Evolutionary conservation across 805 yeast genomes (phyloP).

Genomic region (Hyphopichia homilentoma): DNA sequence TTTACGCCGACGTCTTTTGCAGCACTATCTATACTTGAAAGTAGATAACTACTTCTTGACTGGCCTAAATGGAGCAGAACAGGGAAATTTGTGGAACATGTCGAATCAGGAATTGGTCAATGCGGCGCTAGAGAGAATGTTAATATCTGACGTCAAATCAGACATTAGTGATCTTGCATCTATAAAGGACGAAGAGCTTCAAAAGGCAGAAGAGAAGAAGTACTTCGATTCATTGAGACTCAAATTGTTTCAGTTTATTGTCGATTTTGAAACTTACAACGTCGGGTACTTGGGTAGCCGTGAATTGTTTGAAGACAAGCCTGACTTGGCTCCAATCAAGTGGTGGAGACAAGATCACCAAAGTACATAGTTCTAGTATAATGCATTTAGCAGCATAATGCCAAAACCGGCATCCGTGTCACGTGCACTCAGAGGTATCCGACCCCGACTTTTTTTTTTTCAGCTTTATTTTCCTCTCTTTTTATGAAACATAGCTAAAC

Average conservation of each 20-base stretch:
- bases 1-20: slow-evolving; percentile 32
- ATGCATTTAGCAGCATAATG: too few relatives aligned
- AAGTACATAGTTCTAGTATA: too few relatives aligned
- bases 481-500: too few relatives aligned
- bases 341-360: slow-evolving; percentile 3
- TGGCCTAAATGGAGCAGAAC: slow-evolving; percentile 25
- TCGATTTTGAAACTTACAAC: slow-evolving; percentile 38
- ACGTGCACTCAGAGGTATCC: too few relatives aligned
- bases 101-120: slow-evolving; percentile 47
- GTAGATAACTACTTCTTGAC: slow-evolving; percentile 51
- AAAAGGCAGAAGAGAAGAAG: slow-evolving; percentile 9
- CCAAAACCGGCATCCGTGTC: too few relatives aligned
- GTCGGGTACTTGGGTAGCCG: slow-evolving; percentile 38
- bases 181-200: slow-evolving; percentile 10
- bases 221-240: slow-evolving; percentile 28
- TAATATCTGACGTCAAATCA: slow-evolving; percentile 34
- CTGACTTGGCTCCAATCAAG: too few relatives aligned
- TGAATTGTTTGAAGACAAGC: too few relatives aligned
- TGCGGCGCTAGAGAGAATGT: slow-evolving; percentile 55
- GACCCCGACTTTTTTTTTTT: too few relatives aligned
- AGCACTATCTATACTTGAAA: slow-evolving; percentile 40
- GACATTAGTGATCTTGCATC: slow-evolving; percentile 19
- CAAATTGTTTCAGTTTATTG: slow-evolving; percentile 36
- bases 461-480: too few relatives aligned
- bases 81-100: slow-evolving; percentile 44